Evolutionary conservation across 495 filamentous ascomycete genomes (phyloP).

Genomic region (Hyaloscypha hepaticicola): DNA sequence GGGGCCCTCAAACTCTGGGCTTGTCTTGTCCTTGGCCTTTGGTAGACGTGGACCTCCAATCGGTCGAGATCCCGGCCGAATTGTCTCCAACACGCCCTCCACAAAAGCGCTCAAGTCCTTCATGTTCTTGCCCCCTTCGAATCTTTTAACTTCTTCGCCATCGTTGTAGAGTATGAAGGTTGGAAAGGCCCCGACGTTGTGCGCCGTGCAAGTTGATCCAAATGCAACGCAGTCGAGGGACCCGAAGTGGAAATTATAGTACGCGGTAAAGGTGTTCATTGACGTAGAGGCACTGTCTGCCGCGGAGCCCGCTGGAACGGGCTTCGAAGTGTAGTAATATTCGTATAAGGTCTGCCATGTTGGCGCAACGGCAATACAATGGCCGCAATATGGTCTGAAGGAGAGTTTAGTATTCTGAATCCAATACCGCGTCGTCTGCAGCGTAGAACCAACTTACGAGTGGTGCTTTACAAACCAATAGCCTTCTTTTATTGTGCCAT

Average conservation of each 20-base stretch:
- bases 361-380: constrained; percentile 79
- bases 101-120: constrained; percentile 61
- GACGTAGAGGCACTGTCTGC: constrained; percentile 28
- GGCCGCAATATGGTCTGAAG: constrained; percentile 60
- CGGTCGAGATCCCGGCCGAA: constrained; percentile 76
- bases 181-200: constrained; percentile 67
- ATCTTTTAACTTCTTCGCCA: constrained; percentile 62
- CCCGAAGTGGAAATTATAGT: constrained; percentile 89
- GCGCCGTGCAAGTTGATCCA: constrained; percentile 66
- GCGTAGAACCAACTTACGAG: constrained; percentile 48
- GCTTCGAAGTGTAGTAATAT: constrained; percentile 92
- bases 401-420: neutral
- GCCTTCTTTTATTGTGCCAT: constrained; percentile 59
- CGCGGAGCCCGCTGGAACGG: constrained; percentile 37
- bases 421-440: neutral
- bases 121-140: constrained; percentile 61
- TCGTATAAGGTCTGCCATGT: constrained; percentile 92
- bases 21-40: constrained; percentile 48
- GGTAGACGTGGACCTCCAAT: constrained; percentile 61
- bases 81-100: constrained; percentile 74
- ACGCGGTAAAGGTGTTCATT: constrained; percentile 51
- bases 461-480: constrained; percentile 77
- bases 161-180: constrained; percentile 81
- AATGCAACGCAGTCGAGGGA: constrained; percentile 80
- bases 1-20: constrained; percentile 27